These are phyloP conservation scores for Cryptosporidium meleagridis DNA, from an alignment of 169 alveolate genomes.

Conservation along the genomic window DNA sequence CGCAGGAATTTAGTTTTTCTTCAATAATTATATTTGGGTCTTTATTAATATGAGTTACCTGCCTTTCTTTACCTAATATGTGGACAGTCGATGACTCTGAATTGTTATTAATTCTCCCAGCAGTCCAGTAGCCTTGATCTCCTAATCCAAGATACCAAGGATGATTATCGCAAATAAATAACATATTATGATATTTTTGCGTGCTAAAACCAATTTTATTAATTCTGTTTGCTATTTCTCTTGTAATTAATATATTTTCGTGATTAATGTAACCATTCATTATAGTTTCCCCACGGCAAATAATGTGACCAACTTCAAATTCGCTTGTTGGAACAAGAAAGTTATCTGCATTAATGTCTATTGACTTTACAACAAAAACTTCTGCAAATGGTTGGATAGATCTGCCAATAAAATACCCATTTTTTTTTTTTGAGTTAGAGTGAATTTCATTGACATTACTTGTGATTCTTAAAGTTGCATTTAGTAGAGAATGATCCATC, in stretches of 20 bases:
- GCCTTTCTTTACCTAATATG: neutral
- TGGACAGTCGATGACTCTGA: neutral
- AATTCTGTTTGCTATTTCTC: neutral
- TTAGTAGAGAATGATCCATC: neutral
- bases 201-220: neutral
- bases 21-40: neutral
- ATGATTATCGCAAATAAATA: slow-evolving; percentile 28
- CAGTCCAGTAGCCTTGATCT: slow-evolving; percentile 61
- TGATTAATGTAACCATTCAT: slow-evolving; percentile 74
- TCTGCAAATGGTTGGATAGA: slow-evolving; percentile 77
- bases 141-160: slow-evolving; percentile 74
- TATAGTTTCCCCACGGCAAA: slow-evolving; percentile 76
- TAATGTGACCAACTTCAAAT: slow-evolving; percentile 77
- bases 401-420: slow-evolving; percentile 79
- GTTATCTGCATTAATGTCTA: slow-evolving; percentile 25
- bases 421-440: neutral
- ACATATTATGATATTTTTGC: neutral
- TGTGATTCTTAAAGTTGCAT: neutral
- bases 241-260: slow-evolving; percentile 13
- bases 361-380: slow-evolving; percentile 71
- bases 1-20: slow-evolving; percentile 7
- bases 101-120: neutral
- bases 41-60: neutral
- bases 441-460: neutral
- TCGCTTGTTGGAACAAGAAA: slow-evolving; percentile 73